phyloP scores from a whole-genome alignment of 106 monocot genomes.

The Phalaenopsis aphrodite region DNA sequence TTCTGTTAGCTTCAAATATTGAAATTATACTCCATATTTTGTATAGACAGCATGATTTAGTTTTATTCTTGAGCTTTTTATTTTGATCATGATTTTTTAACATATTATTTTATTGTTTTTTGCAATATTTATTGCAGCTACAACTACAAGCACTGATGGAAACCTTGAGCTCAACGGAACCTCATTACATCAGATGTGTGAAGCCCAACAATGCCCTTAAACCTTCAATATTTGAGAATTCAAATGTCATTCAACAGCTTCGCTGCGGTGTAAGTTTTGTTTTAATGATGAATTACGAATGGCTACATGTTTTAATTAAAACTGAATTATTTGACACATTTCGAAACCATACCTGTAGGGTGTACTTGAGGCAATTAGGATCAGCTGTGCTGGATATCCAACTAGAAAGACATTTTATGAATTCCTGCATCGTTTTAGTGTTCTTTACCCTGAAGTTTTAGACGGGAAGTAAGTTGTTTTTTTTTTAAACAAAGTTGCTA shows the following conservation, averaged over 20 bases:
- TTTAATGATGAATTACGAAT: not conserved
- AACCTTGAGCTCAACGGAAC: conserved; percentile 72
- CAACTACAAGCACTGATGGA: conserved; percentile 90
- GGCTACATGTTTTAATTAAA: not conserved
- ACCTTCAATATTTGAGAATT: conserved; percentile 82
- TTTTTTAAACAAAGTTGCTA: not conserved
- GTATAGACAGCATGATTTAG: not conserved
- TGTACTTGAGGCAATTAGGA: conserved; percentile 92
- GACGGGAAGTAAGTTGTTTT: conserved; percentile 63
- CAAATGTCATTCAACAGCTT: conserved; percentile 75
- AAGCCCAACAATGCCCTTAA: conserved; percentile 95
- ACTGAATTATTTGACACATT: conserved; percentile 8
- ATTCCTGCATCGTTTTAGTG: conserved; percentile 78
- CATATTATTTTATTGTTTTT: not conserved
- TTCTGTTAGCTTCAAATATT: not conserved
- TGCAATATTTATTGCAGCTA: conserved; percentile 26
- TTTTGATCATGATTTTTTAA: not conserved
- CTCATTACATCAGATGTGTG: conserved; percentile 88
- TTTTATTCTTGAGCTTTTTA: conserved; percentile 1
- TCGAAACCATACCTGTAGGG: conserved; percentile 33
- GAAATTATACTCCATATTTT: not conserved
- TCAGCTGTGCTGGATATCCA: conserved; percentile 94
- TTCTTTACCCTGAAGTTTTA: conserved; percentile 78
- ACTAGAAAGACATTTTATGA: conserved; percentile 87
- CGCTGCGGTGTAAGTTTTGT: conserved; percentile 72